Conservation (phyloP, 1,284 basidiomycete genomes). For the Trametes polyzona region DNA sequence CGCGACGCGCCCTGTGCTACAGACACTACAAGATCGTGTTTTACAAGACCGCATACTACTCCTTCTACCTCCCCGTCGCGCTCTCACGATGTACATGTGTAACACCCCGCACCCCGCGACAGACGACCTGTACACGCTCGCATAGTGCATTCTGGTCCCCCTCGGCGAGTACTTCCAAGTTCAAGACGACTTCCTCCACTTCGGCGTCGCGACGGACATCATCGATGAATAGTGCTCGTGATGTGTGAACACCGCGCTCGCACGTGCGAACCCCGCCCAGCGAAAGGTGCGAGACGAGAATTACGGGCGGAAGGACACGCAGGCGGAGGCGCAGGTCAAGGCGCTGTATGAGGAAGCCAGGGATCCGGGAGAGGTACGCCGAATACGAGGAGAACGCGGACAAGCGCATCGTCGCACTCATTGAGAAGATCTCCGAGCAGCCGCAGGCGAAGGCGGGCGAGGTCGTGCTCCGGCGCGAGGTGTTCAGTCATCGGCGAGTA, state of each 20-base stretch:
- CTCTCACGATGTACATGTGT: slow-evolving; percentile 87
- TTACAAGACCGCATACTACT: slow-evolving; percentile 99
- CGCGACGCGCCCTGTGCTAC: background rate
- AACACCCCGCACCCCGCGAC: slow-evolving; percentile 58
- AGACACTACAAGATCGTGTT: slow-evolving; percentile 94
- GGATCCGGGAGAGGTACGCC: slow-evolving; percentile 70
- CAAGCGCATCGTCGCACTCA: slow-evolving; percentile 65
- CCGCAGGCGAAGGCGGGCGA: slow-evolving; percentile 33
- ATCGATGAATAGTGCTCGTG: slow-evolving; percentile 99
- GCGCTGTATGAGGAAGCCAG: slow-evolving; percentile 76
- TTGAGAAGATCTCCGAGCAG: slow-evolving; percentile 70
- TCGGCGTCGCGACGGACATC: slow-evolving; percentile 96
- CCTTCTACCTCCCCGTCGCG: slow-evolving; percentile 98
- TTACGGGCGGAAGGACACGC: slow-evolving; percentile 85
- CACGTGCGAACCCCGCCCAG: slow-evolving; percentile 58
- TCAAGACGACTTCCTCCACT: slow-evolving; percentile 98
- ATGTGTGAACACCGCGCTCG: slow-evolving; percentile 91
- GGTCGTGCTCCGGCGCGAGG: slow-evolving; percentile 73
- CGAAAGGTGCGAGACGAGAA: slow-evolving; percentile 70
- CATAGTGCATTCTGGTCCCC: slow-evolving; percentile 86
- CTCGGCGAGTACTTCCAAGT: slow-evolving; percentile 99
- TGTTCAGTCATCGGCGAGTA: too few species aligned
- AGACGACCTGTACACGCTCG: slow-evolving; percentile 75
- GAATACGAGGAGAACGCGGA: slow-evolving; percentile 83
- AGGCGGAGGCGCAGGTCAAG: slow-evolving; percentile 74